A percentile compares a stretch with the other conserved stretches of the same genome.
Evolutionary conservation across 2,329 filamentous ascomycete genomes (phyloP).

Genomic region (Colletotrichum siamense): DNA sequence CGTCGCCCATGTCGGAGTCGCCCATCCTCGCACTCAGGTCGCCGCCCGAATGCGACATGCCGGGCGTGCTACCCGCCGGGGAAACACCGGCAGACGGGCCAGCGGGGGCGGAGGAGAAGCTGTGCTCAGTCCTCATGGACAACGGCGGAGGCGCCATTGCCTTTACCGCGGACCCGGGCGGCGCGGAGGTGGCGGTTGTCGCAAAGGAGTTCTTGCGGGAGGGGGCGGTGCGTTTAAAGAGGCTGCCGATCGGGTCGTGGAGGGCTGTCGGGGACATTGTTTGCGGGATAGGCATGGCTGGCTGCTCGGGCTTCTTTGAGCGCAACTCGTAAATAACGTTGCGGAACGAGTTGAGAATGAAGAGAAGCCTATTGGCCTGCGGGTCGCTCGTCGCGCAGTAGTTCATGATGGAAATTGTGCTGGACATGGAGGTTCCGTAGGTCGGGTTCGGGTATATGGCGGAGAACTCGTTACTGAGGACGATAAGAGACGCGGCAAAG

Average conservation of each 20-base stretch:
- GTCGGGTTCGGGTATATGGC: slow-evolving; percentile 50
- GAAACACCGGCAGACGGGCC: slow-evolving; percentile 15
- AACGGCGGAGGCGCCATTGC: slow-evolving; percentile 14
- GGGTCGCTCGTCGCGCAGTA: slow-evolving; percentile 54
- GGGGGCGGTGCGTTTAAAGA: slow-evolving; percentile 26
- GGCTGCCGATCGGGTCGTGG: slow-evolving; percentile 31
- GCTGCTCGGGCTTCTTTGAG: slow-evolving; percentile 10
- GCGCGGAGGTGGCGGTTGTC: neutral
- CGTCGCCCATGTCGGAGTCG: slow-evolving; percentile 30
- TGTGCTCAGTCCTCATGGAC: slow-evolving; percentile 15
- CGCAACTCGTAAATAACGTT: slow-evolving; percentile 37
- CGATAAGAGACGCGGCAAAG: slow-evolving; percentile 58
- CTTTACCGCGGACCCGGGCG: neutral
- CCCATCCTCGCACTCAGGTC: slow-evolving; percentile 15
- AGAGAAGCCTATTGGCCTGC: slow-evolving; percentile 53
- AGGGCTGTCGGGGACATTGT: slow-evolving; percentile 18
- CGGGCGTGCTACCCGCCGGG: slow-evolving; percentile 17
- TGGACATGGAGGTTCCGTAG: slow-evolving; percentile 43
- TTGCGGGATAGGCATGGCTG: slow-evolving; percentile 26
- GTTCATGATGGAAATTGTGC: slow-evolving; percentile 52
- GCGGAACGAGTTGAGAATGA: slow-evolving; percentile 55
- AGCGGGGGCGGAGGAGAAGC: neutral
- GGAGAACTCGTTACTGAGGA: slow-evolving; percentile 63
- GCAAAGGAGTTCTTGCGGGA: slow-evolving; percentile 21
- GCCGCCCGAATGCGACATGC: slow-evolving; percentile 15